These are phyloP conservation scores for Aspergillus bertholletiae DNA, from an alignment of 495 filamentous ascomycete species.

Conservation along the genomic window DNA sequence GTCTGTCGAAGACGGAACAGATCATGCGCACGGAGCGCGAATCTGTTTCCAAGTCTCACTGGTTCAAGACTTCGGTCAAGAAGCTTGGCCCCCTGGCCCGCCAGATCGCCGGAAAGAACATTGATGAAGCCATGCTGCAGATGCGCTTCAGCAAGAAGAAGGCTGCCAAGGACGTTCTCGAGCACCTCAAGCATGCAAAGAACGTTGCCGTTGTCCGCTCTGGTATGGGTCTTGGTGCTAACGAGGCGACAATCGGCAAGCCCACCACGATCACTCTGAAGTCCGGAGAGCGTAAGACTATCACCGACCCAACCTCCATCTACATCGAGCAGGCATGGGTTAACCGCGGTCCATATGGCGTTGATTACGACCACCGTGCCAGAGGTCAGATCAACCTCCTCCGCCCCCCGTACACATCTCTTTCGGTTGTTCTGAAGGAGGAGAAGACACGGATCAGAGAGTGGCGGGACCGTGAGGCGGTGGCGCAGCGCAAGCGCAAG, in stretches of 20 bases:
- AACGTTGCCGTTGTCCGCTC: slow-evolving; percentile 71
- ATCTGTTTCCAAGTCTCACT: slow-evolving; percentile 56
- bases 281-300: slow-evolving; percentile 49
- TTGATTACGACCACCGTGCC: slow-evolving; percentile 59
- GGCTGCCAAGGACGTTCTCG: slow-evolving; percentile 72
- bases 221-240: slow-evolving; percentile 77
- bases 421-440: slow-evolving; percentile 87
- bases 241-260: slow-evolving; percentile 30
- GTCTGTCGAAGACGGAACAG: slow-evolving; percentile 56
- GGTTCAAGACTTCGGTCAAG: slow-evolving; percentile 78
- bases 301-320: slow-evolving; percentile 67
- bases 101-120: slow-evolving; percentile 85
- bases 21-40: slow-evolving; percentile 74
- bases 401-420: slow-evolving; percentile 64
- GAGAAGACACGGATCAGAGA: slow-evolving; percentile 81
- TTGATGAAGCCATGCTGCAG: slow-evolving; percentile 90
- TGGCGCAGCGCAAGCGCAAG: slow-evolving; percentile 61
- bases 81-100: slow-evolving; percentile 79
- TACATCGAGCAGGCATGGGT: slow-evolving; percentile 94
- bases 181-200: slow-evolving; percentile 72
- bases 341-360: slow-evolving; percentile 62
- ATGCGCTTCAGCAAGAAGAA: slow-evolving; percentile 97
- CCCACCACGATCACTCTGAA: slow-evolving; percentile 37
- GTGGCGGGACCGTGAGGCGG: slow-evolving; percentile 70
- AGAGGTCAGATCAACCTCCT: slow-evolving; percentile 61